A percentile compares a stretch with the other conserved stretches of the same genome.
Evolutionary conservation across 176 grass and related monocot species (phyloP).

Genomic region (Oryza longistaminata): DNA sequence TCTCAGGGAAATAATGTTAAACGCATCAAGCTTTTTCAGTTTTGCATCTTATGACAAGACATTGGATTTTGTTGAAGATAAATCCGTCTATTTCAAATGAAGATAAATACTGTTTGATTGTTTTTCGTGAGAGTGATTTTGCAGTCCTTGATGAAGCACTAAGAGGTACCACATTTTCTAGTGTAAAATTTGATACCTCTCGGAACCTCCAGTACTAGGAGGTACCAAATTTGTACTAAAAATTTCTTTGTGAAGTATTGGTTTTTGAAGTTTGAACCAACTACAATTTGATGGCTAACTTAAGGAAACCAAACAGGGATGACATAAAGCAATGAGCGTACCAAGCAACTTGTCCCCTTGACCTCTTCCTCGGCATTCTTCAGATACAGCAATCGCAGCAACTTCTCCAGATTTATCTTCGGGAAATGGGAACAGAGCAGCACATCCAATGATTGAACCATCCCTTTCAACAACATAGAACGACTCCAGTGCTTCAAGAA

Average conservation of each 20-base stretch:
- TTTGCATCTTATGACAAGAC: neutral
- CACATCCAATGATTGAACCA: slow-evolving; percentile 90
- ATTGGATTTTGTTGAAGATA: neutral
- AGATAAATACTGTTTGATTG: neutral
- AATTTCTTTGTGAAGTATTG: neutral
- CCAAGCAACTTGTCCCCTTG: slow-evolving; percentile 93
- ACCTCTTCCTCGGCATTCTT: slow-evolving; percentile 85
- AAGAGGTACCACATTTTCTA: no score
- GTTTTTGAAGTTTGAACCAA: neutral
- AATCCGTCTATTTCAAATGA: neutral
- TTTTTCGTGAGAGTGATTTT: no score
- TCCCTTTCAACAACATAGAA: slow-evolving; percentile 96
- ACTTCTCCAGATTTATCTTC: slow-evolving; percentile 88
- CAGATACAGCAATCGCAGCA: slow-evolving; percentile 85
- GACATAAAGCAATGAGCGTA: slow-evolving; percentile 36
- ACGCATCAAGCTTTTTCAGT: neutral
- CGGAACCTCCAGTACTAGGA: no score
- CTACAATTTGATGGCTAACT: neutral
- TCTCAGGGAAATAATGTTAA: neutral
- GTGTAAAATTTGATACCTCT: no score
- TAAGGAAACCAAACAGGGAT: neutral
- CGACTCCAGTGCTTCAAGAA: slow-evolving; percentile 70
- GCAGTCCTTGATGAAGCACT: no score
- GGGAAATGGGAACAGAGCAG: slow-evolving; percentile 73
- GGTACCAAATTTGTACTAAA: no score